Base-by-base conservation (phyloP, 2,329 filamentous ascomycete genomes). In the Fusarium fracticaudum region DNA sequence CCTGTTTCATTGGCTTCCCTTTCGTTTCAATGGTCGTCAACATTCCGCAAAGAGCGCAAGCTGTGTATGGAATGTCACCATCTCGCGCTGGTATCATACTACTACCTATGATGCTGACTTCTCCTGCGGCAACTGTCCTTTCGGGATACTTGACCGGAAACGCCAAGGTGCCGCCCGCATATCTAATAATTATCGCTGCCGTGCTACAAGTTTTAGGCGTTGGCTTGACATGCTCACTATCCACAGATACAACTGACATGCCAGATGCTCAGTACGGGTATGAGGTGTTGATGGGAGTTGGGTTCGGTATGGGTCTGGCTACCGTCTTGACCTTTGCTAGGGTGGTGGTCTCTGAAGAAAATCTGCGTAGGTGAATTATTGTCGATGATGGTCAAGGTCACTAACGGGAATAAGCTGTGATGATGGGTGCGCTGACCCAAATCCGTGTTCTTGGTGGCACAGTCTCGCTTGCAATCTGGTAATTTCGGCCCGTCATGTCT, bases 21-120 rank as follows among this genome's bases (percentile, higher is more conserved):
- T 67, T 67, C 24, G 64, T 67, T 6, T 67, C 64, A 1, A 67
- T 67, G 60, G 37, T 67, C 2, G 64, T 67, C 14, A 67, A 67
- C 1, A 65, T 65, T 11, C 60, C 60, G 0, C 60, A 67, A 43
- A 31, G 60, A 20, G 48, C 64, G 7, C 64, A 67, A n/a, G 48
- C 60, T 12, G 60, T 67, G 6, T 65, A 65, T 11, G 50, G 43
- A 3, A 20, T 58, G 64, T 50, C 60, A 0, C 50, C 60, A 1
- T 50, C 61, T 9, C 43, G 45, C 8, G 50, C 64, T 33, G 64
- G 61, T 15, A 50, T 44, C 4, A 67, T 48, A 9, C 17, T 67
- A 20, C 50, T 66, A 7, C 64, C 64, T 3, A 45, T 66, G 61
- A 67, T 67, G 61, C 38, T 67, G 4, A 33, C 51, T 22, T 58